Evolutionary conservation across 73 alveolate species (phyloP), one percentile per base, ranked within the genome.

Genomic region (Paramecium octaurelia): DNA sequence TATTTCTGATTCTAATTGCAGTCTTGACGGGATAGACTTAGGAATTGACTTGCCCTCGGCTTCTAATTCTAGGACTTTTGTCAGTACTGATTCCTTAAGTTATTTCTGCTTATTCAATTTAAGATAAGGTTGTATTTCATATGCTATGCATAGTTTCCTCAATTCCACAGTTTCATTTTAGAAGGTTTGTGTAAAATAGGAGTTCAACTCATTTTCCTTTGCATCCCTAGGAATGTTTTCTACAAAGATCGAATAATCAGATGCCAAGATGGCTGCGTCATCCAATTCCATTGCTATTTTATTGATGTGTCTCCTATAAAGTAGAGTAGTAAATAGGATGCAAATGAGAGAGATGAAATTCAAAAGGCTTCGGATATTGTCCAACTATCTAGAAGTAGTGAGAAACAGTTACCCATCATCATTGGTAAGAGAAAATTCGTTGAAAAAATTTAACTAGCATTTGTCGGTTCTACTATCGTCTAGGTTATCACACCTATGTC

Each of bases 161-260:
- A 80, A 23, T 80, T 80, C 76, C 7, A 80, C 70, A 21, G 36
- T n/a, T 23, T 80, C 36, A 31, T 46, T 46, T 12, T 23, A 7
- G 14, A 44, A 42, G 8, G 12, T 3, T 46, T 80, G 29, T 20
- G 76, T 40, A n/a, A 80, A 80, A n/a, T 2, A 80, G 3, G 43
- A 6, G 10, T 20, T 80, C 12, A 80, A 4, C 46, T 80, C 91
- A 21, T 80, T 23, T 23, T 42, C 91, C 8, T 42, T 80, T 9
- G 91, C 91, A 23, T 80, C 73, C 21, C 75, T 80, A 5, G 91
- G 91, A 44, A 80, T 42, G 23, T 80, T 80, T 44, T 80, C 54
- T 20, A 80, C 76, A 44, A 44, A 27, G 7, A 80, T 80, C 4
- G 91, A 80, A 44, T 24, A 80, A 24, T 80, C 91, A 23, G 91